phyloP scores from a whole-genome alignment of 2,329 filamentous ascomycete genomes.

The Waltergamsia citrina region DNA sequence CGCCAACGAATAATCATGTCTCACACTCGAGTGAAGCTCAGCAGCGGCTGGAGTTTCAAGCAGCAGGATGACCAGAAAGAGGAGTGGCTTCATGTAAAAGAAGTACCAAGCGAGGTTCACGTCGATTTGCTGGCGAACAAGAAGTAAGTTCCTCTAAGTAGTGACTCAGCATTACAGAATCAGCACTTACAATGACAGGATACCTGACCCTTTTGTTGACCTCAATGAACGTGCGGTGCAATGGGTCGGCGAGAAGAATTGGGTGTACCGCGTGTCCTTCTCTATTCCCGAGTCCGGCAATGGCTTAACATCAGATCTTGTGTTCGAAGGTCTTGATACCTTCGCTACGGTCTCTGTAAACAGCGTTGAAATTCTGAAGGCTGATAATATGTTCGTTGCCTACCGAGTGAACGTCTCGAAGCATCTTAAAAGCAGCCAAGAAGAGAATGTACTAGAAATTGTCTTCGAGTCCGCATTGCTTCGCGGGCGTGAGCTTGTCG shows the following conservation, averaged over 20 bases:
- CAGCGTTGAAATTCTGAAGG: constrained; percentile 37
- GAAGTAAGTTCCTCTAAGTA: constrained; percentile 11
- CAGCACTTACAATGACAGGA: constrained; percentile 11
- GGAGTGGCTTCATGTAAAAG: constrained; percentile 20
- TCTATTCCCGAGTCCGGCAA: constrained; percentile 8
- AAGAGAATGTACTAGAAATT: constrained; percentile 40
- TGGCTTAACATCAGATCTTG: constrained; percentile 32
- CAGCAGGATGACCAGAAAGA: constrained; percentile 6
- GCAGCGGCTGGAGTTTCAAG: constrained; percentile 11
- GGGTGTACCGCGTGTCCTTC: constrained; percentile 43
- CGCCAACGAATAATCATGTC: background rate
- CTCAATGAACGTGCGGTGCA: constrained; percentile 50
- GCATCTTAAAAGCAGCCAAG: constrained; percentile 17
- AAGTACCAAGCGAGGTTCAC: constrained; percentile 23
- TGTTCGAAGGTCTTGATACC: constrained; percentile 56
- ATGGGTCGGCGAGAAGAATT: constrained; percentile 54
- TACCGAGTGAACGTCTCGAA: constrained; percentile 43
- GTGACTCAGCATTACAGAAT: background rate
- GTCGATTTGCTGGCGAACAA: constrained; percentile 22
- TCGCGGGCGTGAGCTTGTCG: constrained; percentile 40
- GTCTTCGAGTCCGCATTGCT: constrained; percentile 45
- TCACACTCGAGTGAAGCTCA: constrained; percentile 5
- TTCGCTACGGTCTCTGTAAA: constrained; percentile 51
- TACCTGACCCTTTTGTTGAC: constrained; percentile 48
- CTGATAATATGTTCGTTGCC: constrained; percentile 56